Conservation (phyloP, 106 monocot genomes). For the Acorus gramineus region DNA sequence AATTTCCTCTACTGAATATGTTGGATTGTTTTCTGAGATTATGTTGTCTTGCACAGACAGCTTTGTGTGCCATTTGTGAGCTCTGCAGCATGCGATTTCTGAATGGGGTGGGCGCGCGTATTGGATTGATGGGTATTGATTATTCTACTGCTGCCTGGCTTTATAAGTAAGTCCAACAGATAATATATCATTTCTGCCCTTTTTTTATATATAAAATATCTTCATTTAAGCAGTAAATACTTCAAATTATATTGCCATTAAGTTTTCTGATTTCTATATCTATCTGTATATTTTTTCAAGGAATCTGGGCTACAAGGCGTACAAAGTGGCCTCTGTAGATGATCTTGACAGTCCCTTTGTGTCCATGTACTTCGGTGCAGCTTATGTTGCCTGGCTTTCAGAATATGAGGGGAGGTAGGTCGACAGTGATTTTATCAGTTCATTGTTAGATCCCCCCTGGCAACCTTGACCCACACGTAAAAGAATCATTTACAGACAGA, state of each 20-base stretch:
- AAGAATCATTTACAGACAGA: too few relatives aligned
- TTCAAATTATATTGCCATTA: background rate
- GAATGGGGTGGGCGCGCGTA: constrained; percentile 62
- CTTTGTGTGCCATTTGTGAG: constrained; percentile 76
- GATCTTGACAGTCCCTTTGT: constrained; percentile 91
- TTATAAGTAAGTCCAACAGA: constrained; percentile 41
- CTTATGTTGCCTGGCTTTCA: constrained; percentile 77
- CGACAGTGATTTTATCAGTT: background rate
- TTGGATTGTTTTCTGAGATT: constrained; percentile 5
- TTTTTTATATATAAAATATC: background rate
- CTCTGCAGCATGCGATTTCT: constrained; percentile 87
- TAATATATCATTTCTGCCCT: background rate
- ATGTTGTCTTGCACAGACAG: constrained; percentile 26
- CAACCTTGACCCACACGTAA: too few relatives aligned
- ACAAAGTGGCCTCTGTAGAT: constrained; percentile 68
- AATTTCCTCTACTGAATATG: too few relatives aligned
- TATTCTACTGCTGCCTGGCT: constrained; percentile 85
- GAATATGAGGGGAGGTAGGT: constrained; percentile 87
- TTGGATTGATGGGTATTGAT: constrained; percentile 93
- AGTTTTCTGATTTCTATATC: background rate
- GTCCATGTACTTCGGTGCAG: constrained; percentile 93
- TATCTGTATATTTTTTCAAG: constrained; percentile 9
- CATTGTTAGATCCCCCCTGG: too few relatives aligned
- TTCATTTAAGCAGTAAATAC: background rate
- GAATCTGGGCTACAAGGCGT: constrained; percentile 54